Evolutionary conservation across 148 eudicot genomes (phyloP), one percentile per base, ranked within the genome.

Genomic region (Nepenthes gracilis): DNA sequence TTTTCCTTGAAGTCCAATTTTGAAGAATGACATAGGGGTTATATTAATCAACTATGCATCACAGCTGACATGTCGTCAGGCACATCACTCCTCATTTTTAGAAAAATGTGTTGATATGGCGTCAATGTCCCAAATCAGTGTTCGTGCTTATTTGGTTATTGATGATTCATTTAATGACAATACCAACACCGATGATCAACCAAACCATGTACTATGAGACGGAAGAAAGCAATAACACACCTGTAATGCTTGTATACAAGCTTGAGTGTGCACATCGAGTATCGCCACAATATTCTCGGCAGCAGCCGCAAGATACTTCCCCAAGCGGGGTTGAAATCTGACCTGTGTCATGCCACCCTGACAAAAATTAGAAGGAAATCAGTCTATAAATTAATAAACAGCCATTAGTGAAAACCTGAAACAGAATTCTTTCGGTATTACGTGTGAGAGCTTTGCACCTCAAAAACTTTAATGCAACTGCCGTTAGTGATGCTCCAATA

Each of bases 251-350:
- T 74, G 63, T 34, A 52, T 43, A 6, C 65, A 36, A 59, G 49
- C 52, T 33, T 60, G 66, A 64, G 64, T 60, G 43, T 77, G 72
- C 15, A 63, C 66, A 4, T 77, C 81, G 54, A 73, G 52, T 48
- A 77, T 51, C 13, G 68, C 63, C 33, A 77, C 71, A 54, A 59
- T 51, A n/a, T 13, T 32, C 56, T 77, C 81, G 3, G 81, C 75
- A 61, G 59, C 77, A 38, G 78, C 81, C 36, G 78, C 69, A 12
- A 66, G 48, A 50, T 66, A 66, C 48, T 66, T 66, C 23, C 57
- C 69, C 35, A 7, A 47, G 33, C 62, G 69, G 12, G 69, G 69
- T 40, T 66, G 69, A 50, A 66, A 66, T 52, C 69, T 14, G 63
- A 66, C 69, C 57, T 66, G 69, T 7, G 63, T 58, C 69, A 57